Percentiles rank a stretch among this genome's conserved stretches.
phyloP scores from a whole-genome alignment of 768 basidiomycete genomes.

The Lactarius indigo region DNA sequence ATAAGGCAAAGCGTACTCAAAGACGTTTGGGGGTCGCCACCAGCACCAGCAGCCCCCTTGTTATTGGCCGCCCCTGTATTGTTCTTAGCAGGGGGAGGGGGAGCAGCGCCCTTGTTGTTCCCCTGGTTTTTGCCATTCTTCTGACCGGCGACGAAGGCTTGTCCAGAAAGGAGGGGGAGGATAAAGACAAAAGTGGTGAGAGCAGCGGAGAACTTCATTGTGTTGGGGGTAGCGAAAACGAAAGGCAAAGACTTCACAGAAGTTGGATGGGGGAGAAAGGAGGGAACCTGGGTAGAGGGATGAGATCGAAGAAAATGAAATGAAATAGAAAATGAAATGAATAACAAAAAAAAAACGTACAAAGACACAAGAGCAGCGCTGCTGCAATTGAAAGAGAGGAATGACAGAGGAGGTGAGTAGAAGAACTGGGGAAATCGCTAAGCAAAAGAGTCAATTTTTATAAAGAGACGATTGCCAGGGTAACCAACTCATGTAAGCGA shows the following conservation, averaged over 20 bases:
- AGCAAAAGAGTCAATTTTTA: not conserved
- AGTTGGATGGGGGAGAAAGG: constrained; percentile 40
- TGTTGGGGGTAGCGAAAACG: constrained; percentile 11
- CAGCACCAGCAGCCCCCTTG: too few relatives aligned
- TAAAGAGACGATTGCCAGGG: constrained; percentile 13
- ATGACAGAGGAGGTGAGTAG: constrained; percentile 26
- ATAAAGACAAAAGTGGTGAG: constrained; percentile 14
- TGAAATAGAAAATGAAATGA: constrained; percentile 8
- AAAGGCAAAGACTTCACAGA: constrained; percentile 42
- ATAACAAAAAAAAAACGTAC: constrained; percentile 27
- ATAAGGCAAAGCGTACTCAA: constrained; percentile 31
- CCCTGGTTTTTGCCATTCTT: not conserved
- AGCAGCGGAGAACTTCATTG: constrained; percentile 24
- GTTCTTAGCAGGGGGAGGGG: constrained; percentile 20
- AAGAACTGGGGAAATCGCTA: not conserved
- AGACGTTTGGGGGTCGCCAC: constrained; percentile 42
- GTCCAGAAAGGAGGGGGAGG: constrained; percentile 8
- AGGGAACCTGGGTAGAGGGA: constrained; percentile 30
- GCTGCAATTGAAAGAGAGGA: constrained; percentile 42
- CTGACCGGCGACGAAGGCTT: constrained; percentile 7
- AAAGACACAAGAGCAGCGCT: constrained; percentile 43
- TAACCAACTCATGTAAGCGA: constrained; percentile 1
- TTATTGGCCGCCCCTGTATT: constrained; percentile 10
- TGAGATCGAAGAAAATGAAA: not conserved
- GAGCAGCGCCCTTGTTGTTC: not conserved